Evolutionary conservation across 306 rosid genomes (phyloP).

Genomic region (Cucumis cinereus): DNA sequence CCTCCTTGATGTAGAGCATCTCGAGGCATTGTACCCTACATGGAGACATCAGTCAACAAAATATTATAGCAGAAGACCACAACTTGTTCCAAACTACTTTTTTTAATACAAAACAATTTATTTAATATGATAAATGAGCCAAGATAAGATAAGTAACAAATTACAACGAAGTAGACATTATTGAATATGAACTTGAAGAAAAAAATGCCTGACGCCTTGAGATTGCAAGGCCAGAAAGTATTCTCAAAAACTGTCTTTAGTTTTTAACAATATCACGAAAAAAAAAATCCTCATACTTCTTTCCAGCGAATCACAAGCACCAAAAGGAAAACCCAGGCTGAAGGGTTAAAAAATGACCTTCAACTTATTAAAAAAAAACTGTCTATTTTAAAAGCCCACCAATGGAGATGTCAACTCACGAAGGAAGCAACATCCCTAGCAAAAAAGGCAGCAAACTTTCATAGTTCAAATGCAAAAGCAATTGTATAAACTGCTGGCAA

Average conservation of each 20-base stretch:
- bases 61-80: background rate
- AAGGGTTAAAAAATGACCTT: background rate
- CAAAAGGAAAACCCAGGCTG: background rate
- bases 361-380: background rate
- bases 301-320: background rate
- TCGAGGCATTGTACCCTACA: conserved; percentile 93
- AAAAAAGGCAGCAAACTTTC: background rate
- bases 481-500: background rate
- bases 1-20: conserved; percentile 67
- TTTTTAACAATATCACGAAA: background rate
- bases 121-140: background rate
- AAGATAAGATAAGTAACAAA: background rate
- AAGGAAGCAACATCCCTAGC: background rate
- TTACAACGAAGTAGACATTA: background rate
- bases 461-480: background rate
- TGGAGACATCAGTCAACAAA: conserved; percentile 7
- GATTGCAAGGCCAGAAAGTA: background rate
- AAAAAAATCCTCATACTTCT: background rate
- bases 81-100: background rate
- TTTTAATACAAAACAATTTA: background rate
- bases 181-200: background rate
- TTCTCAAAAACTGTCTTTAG: background rate
- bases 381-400: background rate
- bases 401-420: background rate
- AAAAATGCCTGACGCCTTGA: background rate